phyloP scores from a whole-genome alignment of 352 stramenopile genomes.

The Phytophthora citrophthora region DNA sequence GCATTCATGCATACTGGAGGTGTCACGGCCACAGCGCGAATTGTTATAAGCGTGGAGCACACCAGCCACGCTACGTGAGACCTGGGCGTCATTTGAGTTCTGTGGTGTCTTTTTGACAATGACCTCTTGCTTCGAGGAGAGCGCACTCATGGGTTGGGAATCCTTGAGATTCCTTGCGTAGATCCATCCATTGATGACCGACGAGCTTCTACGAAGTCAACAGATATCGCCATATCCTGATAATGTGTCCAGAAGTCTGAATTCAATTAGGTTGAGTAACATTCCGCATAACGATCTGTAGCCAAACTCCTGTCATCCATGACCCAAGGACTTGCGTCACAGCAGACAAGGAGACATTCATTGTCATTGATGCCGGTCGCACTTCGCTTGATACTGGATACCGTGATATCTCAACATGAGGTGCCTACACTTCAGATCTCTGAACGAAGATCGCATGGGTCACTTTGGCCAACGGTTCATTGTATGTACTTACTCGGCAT shows the following conservation, averaged over 20 bases:
- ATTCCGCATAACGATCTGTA: slow-evolving; percentile 14
- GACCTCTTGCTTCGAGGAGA: neutral
- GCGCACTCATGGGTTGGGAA: slow-evolving; percentile 18
- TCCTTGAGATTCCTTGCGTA: slow-evolving; percentile 1
- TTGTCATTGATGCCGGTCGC: slow-evolving; percentile 1
- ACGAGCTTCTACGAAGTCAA: slow-evolving; percentile 9
- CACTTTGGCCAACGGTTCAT: neutral
- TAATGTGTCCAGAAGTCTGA: slow-evolving; percentile 20
- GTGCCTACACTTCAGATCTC: no score
- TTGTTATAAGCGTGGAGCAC: neutral
- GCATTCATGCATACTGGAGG: slow-evolving; percentile 30
- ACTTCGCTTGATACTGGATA: neutral
- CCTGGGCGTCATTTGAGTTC: slow-evolving; percentile 13
- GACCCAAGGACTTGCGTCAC: slow-evolving; percentile 2
- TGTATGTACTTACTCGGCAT: slow-evolving; percentile 31
- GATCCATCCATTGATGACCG: slow-evolving; percentile 5
- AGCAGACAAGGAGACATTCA: neutral
- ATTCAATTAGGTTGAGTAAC: slow-evolving; percentile 9
- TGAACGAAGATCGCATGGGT: no score
- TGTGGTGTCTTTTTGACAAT: slow-evolving; percentile 22
- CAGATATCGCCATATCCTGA: slow-evolving; percentile 6
- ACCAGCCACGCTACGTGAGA: slow-evolving; percentile 7
- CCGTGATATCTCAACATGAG: no score
- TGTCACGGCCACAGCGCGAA: slow-evolving; percentile 17
- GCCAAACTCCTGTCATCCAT: slow-evolving; percentile 13